Evolutionary conservation across 306 rosid species (phyloP).

Genomic region (Myrica gale): DNA sequence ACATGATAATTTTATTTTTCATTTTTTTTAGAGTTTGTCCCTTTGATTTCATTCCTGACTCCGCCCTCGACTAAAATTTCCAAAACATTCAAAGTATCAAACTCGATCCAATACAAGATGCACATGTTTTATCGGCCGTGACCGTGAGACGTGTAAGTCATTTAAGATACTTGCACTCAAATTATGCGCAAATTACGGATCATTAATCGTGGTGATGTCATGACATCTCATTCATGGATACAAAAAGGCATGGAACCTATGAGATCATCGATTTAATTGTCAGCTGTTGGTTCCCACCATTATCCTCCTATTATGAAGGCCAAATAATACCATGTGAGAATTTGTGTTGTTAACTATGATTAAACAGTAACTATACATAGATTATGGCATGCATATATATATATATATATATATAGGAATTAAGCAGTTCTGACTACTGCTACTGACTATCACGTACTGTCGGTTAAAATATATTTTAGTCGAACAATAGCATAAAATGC

Average conservation of each 20-base stretch:
- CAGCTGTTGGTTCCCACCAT: constrained; percentile 44
- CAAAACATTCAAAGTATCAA: too few relatives aligned
- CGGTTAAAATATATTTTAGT: constrained; percentile 18
- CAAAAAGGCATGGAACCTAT: constrained; percentile 32
- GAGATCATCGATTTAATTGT: constrained; percentile 46
- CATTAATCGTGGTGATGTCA: constrained; percentile 22
- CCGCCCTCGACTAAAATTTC: too few relatives aligned
- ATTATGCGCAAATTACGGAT: too few relatives aligned
- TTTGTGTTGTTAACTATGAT: constrained; percentile 41
- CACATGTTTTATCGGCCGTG: too few relatives aligned
- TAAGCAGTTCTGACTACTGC: too few relatives aligned
- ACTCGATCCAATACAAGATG: too few relatives aligned
- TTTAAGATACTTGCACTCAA: too few relatives aligned
- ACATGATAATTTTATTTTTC: too few relatives aligned
- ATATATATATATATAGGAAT: too few relatives aligned
- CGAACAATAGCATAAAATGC: constrained; percentile 24
- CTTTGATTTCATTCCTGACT: too few relatives aligned
- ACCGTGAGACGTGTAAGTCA: too few relatives aligned
- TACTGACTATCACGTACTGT: background rate
- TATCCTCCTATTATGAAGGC: constrained; percentile 34
- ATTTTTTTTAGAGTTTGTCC: too few relatives aligned
- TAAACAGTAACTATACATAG: constrained; percentile 40
- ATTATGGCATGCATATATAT: constrained; percentile 43
- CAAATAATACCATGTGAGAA: constrained; percentile 28
- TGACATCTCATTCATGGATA: constrained; percentile 34